Percentiles rank a stretch among this genome's conserved stretches.
These are phyloP conservation scores for Tolypocladium tundrense DNA, from an alignment of 2,329 filamentous ascomycete genomes.

Conservation along the genomic window DNA sequence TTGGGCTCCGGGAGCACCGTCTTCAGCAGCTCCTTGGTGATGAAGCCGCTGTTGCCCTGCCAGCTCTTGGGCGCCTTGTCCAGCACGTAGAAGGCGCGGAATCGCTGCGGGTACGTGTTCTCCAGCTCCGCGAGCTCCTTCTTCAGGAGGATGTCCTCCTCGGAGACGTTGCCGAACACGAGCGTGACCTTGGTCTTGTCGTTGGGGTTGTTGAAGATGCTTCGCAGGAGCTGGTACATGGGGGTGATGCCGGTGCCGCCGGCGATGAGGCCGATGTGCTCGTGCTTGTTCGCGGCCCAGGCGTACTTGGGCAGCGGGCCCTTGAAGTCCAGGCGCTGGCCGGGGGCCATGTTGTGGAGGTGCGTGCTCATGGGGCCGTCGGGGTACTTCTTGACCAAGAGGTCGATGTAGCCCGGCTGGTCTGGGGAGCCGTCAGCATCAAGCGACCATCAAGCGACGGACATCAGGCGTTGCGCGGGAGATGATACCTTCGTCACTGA, in stretches of 20 bases:
- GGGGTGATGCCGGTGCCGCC: constrained; percentile 95
- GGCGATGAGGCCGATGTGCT: constrained; percentile 79
- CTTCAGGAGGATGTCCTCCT: constrained; percentile 88
- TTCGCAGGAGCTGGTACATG: constrained; percentile 88
- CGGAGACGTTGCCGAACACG: constrained; percentile 79
- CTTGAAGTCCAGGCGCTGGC: constrained; percentile 83
- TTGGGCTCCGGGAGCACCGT: constrained; percentile 89
- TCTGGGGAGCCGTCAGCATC: constrained; percentile 33
- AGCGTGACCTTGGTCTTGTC: constrained; percentile 98
- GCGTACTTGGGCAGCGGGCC: constrained; percentile 90
- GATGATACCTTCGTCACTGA: constrained; percentile 66
- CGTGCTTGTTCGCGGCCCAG: constrained; percentile 86
- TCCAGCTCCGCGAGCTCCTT: constrained; percentile 76
- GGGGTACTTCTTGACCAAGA: constrained; percentile 87
- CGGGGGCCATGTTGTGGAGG: constrained; percentile 71
- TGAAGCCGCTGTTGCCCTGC: constrained; percentile 66
- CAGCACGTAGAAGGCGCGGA: constrained; percentile 89
- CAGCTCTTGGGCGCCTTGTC: constrained; percentile 75
- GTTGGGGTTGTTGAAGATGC: constrained; percentile 90
- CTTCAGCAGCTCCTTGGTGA: constrained; percentile 89
- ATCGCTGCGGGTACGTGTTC: constrained; percentile 90
- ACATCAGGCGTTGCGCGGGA: not conserved
- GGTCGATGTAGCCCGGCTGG: constrained; percentile 69
- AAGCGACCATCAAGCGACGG: not conserved
- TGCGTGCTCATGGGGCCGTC: constrained; percentile 86